phyloP scores from a whole-genome alignment of 1,284 basidiomycete genomes.

The Heterobasidion irregulare region DNA sequence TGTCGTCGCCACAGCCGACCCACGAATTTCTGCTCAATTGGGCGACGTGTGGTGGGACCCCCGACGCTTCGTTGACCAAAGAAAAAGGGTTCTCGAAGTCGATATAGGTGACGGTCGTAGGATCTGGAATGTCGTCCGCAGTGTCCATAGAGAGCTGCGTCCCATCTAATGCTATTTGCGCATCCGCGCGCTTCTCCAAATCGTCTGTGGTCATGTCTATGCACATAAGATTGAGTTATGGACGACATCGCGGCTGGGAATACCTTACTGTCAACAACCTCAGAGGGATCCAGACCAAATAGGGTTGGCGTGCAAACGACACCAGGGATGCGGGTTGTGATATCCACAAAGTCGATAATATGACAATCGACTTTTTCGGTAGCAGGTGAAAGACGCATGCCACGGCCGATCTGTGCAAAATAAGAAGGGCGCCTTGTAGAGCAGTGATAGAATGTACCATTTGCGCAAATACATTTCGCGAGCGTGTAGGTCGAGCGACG shows the following conservation, averaged over 20 bases:
- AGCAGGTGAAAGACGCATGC: conserved; percentile 77
- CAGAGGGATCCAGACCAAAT: conserved; percentile 77
- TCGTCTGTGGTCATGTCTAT: conserved; percentile 45
- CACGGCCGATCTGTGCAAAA: conserved; percentile 72
- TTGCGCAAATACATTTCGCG: conserved; percentile 85
- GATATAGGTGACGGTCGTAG: conserved; percentile 65
- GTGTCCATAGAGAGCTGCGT: conserved; percentile 10
- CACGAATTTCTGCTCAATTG: conserved; percentile 53
- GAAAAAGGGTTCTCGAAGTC: conserved; percentile 80
- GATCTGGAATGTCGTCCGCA: conserved; percentile 36
- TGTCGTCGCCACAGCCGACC: conserved; percentile 75
- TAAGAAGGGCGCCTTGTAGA: too few species aligned
- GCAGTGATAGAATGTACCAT: conserved; percentile 57
- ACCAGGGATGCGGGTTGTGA: conserved; percentile 57
- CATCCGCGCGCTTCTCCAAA: conserved; percentile 33
- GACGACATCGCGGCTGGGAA: neutral
- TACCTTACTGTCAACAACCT: conserved; percentile 53
- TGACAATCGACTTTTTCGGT: conserved; percentile 84
- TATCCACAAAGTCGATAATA: conserved; percentile 91
- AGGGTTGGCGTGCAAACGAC: conserved; percentile 79
- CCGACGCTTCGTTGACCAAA: conserved; percentile 42
- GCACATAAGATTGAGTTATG: neutral
- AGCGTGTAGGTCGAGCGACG: conserved; percentile 81
- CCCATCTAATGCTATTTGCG: conserved; percentile 12
- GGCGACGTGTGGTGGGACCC: conserved; percentile 40